These are phyloP conservation scores for Kwoniella shivajii DNA, from an alignment of 1,284 basidiomycete species.

Conservation along the genomic window DNA sequence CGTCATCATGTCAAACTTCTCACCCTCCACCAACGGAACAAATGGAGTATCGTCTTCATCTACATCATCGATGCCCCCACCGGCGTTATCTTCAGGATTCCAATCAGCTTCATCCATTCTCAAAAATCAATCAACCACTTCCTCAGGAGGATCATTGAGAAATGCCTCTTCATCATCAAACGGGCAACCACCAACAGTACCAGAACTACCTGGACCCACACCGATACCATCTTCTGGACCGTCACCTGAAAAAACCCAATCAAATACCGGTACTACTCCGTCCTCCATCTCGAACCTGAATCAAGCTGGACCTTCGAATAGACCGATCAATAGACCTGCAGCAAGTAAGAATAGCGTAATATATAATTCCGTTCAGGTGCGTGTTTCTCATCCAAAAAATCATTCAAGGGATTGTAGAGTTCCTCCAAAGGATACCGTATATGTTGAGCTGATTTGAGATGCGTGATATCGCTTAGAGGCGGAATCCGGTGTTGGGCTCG, in stretches of 20 bases:
- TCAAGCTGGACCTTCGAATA: constrained; percentile 17
- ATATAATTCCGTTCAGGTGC: constrained; percentile 65
- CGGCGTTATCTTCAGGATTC: constrained; percentile 23
- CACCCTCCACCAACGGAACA: no score
- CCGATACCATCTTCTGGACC: constrained; percentile 28
- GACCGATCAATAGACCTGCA: constrained; percentile 30
- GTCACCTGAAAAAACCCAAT: constrained; percentile 11
- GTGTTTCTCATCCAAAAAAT: constrained; percentile 37
- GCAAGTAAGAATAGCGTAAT: constrained; percentile 63
- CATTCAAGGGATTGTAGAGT: not conserved
- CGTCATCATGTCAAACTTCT: no score
- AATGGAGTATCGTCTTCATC: no score
- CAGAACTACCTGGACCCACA: constrained; percentile 16
- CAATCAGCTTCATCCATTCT: constrained; percentile 27
- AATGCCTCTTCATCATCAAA: not conserved
- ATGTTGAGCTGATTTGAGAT: not conserved
- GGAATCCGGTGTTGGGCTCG: constrained; percentile 82
- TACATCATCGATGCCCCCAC: constrained; percentile 9
- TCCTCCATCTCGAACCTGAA: not conserved
- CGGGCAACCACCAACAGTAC: constrained; percentile 4
- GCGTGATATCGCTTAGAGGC: constrained; percentile 62
- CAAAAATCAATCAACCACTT: constrained; percentile 11
- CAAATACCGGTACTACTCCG: constrained; percentile 4
- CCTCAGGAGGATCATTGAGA: not conserved
- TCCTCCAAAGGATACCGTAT: not conserved